Evolutionary conservation across 495 filamentous ascomycete genomes (phyloP).

Genomic region (Xylaria nigripes): DNA sequence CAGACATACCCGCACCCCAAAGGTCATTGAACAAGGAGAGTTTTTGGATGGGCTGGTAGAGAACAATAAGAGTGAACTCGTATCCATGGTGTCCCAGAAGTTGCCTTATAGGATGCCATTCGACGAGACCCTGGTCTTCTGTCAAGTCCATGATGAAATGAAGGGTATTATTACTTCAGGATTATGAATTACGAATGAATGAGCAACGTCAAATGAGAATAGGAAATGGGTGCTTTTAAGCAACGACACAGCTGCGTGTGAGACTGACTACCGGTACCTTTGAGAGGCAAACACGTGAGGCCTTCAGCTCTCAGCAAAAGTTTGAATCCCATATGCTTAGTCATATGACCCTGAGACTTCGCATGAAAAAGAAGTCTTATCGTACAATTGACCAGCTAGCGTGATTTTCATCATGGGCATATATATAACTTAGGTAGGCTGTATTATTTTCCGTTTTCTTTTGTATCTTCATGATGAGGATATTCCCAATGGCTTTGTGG

Average conservation of each 20-base stretch:
- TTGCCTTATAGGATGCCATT: constrained; percentile 27
- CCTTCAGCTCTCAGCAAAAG: background rate
- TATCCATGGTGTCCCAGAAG: constrained; percentile 13
- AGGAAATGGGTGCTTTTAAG: background rate
- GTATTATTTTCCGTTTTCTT: background rate
- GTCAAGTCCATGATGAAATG: constrained; percentile 1
- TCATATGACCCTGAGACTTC: background rate
- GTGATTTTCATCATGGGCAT: too few species aligned
- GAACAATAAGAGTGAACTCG: constrained; percentile 54
- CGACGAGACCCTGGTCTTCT: constrained; percentile 4
- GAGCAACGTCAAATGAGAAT: background rate
- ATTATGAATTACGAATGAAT: background rate
- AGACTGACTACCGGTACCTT: too few species aligned
- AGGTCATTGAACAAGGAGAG: constrained; percentile 40
- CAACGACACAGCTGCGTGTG: background rate
- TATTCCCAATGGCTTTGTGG: too few species aligned
- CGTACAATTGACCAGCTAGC: too few species aligned
- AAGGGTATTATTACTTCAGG: too few species aligned
- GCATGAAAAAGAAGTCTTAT: too few species aligned
- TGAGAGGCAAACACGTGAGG: background rate
- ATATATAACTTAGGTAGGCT: too few species aligned
- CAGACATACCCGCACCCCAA: constrained; percentile 49
- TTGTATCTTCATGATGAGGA: background rate
- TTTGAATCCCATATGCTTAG: background rate
- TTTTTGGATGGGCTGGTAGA: constrained; percentile 64